Percentiles rank a stretch among this genome's conserved stretches.
Evolutionary conservation across 129 eudicot genomes (phyloP).

Genomic region (Saposhnikovia divaricata): DNA sequence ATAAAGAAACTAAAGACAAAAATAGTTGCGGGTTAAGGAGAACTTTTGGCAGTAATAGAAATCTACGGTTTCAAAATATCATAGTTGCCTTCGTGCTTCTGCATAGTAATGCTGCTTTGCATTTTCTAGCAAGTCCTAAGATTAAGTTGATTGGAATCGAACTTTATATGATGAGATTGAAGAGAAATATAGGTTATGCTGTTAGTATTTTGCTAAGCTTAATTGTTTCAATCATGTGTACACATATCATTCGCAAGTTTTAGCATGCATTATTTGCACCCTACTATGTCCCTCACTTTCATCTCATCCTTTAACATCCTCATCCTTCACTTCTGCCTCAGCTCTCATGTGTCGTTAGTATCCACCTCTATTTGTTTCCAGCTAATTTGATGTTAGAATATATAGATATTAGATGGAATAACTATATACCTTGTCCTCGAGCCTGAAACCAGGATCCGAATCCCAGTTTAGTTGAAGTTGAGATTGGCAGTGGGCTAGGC

Average conservation of each 20-base stretch:
- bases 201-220: no score
- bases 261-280: no score
- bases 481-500: constrained; percentile 10
- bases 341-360: no score
- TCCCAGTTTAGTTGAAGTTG: constrained; percentile 8
- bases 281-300: no score
- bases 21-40: background rate
- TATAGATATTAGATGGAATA: background rate
- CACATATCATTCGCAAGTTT: no score
- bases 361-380: no score
- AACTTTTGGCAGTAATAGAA: background rate
- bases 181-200: background rate
- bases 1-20: background rate
- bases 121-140: no score
- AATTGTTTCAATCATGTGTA: no score
- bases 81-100: no score
- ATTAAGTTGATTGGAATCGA: background rate
- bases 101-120: background rate
- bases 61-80: background rate
- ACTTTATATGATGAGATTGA: background rate
- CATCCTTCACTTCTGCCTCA: no score
- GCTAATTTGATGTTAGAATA: background rate
- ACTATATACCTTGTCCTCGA: background rate
- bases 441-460: constrained; percentile 4
- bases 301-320: no score